phyloP scores from a whole-genome alignment of 2,329 filamentous ascomycete genomes.

The Ophiosphaerella korrae region DNA sequence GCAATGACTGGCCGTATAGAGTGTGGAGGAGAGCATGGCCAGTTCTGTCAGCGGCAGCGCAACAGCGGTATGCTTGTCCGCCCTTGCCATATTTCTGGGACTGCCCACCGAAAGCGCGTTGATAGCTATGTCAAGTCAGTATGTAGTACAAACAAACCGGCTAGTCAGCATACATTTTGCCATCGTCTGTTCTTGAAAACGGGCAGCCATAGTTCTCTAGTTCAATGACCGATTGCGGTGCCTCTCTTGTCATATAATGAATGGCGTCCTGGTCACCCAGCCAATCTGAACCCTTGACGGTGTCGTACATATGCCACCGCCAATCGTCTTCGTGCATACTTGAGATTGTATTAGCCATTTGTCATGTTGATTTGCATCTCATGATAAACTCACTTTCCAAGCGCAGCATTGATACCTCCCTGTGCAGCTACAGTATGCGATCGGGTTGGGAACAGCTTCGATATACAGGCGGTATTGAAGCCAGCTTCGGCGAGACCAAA shows the following conservation, averaged over 20 bases:
- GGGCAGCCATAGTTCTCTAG: constrained; percentile 97
- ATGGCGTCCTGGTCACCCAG: constrained; percentile 96
- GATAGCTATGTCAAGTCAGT: constrained; percentile 66
- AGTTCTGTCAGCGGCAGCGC: constrained; percentile 93
- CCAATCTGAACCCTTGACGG: constrained; percentile 97
- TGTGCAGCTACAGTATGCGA: constrained; percentile 78
- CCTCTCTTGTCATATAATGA: constrained; percentile 98
- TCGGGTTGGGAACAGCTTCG: constrained; percentile 84
- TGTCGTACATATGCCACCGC: constrained; percentile 99
- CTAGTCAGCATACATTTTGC: constrained; percentile 70
- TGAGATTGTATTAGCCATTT: constrained; percentile 26
- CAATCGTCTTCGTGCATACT: constrained; percentile 96
- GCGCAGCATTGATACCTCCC: constrained; percentile 85
- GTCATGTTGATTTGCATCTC: neutral
- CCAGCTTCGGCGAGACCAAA: constrained; percentile 87
- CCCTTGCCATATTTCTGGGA: constrained; percentile 95
- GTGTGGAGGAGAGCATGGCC: constrained; percentile 98
- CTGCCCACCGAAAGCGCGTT: constrained; percentile 97
- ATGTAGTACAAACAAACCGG: neutral
- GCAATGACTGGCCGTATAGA: constrained; percentile 93
- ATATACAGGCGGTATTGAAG: constrained; percentile 87
- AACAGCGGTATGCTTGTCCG: constrained; percentile 97
- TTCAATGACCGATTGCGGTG: constrained; percentile 88
- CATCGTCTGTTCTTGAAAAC: constrained; percentile 94
- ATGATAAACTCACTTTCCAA: constrained; percentile 67